A percentile compares a stretch with the other conserved stretches of the same genome.
Evolutionary conservation across 1,284 basidiomycete genomes (phyloP).

Genomic region (Xerocomus amazonicus): DNA sequence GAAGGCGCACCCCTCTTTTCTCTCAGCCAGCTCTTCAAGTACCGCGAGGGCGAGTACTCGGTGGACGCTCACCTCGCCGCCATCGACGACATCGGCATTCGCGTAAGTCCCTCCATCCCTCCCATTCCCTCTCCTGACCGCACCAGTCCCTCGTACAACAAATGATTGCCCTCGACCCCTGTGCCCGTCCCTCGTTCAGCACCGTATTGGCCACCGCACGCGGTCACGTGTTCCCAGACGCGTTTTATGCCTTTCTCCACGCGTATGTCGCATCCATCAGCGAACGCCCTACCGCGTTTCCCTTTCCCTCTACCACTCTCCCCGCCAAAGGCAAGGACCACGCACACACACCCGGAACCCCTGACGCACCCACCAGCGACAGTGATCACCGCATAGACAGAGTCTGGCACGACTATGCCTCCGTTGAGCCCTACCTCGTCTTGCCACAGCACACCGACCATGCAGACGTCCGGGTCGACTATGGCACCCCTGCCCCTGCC

Average conservation of each 20-base stretch:
- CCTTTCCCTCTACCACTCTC: constrained; percentile 37
- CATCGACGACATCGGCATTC: constrained; percentile 80
- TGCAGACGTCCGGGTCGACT: constrained; percentile 54
- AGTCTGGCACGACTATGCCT: constrained; percentile 80
- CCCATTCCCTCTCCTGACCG: constrained; percentile 1
- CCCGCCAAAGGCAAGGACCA: constrained; percentile 26
- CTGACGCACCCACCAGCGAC: constrained; percentile 63
- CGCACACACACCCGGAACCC: constrained; percentile 20
- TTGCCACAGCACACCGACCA: constrained; percentile 44
- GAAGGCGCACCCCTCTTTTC: constrained; percentile 95
- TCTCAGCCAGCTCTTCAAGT: constrained; percentile 94
- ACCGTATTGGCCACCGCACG: constrained; percentile 76
- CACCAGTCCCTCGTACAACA: constrained; percentile 76
- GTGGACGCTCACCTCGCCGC: constrained; percentile 71
- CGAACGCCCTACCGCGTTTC: constrained; percentile 52
- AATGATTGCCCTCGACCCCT: constrained; percentile 86
- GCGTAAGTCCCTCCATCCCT: constrained; percentile 45
- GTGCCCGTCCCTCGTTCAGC: constrained; percentile 79
- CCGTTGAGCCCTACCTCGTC: constrained; percentile 67
- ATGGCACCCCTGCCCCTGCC: constrained; percentile 37
- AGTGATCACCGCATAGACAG: constrained; percentile 76
- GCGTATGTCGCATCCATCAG: constrained; percentile 83
- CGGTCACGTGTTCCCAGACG: constrained; percentile 82
- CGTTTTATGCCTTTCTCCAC: constrained; percentile 92
- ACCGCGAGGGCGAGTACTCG: constrained; percentile 80